These are phyloP conservation scores for Vitis riparia DNA, from an alignment of 164 flowering plant species.

Conservation along the genomic window DNA sequence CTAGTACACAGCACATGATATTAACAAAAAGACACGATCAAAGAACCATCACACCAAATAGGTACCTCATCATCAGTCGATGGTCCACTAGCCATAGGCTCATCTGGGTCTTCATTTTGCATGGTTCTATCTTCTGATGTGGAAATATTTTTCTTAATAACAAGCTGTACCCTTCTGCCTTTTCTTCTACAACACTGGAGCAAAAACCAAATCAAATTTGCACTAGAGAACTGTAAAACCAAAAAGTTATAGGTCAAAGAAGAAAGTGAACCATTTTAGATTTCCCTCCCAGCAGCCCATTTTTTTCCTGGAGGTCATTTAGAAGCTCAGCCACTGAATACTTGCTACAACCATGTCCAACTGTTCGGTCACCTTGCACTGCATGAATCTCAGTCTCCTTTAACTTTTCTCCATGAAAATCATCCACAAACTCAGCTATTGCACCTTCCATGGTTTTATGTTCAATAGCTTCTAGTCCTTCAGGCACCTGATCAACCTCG, in stretches of 20 bases:
- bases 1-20: background rate
- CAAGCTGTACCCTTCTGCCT: constrained; percentile 25
- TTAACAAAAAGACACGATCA: background rate
- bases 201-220: constrained; percentile 13
- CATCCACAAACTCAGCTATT: constrained; percentile 19
- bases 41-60: background rate
- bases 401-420: constrained; percentile 9
- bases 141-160: constrained; percentile 28
- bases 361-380: constrained; percentile 22
- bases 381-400: constrained; percentile 15
- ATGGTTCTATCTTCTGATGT: constrained; percentile 30
- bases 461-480: constrained; percentile 10
- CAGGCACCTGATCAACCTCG: constrained; percentile 20
- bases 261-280: constrained; percentile 36
- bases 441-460: constrained; percentile 7
- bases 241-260: constrained; percentile 9
- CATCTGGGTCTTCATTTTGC: constrained; percentile 47
- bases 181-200: constrained; percentile 35
- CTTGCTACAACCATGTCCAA: constrained; percentile 14
- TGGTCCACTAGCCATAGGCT: constrained; percentile 37
- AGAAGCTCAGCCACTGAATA: constrained; percentile 60
- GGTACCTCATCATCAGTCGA: constrained; percentile 70
- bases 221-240: constrained; percentile 2
- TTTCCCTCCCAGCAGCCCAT: constrained; percentile 22
- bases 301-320: constrained; percentile 46